Conservation (phyloP, 257 asterid genomes). For the Catharanthus roseus region DNA sequence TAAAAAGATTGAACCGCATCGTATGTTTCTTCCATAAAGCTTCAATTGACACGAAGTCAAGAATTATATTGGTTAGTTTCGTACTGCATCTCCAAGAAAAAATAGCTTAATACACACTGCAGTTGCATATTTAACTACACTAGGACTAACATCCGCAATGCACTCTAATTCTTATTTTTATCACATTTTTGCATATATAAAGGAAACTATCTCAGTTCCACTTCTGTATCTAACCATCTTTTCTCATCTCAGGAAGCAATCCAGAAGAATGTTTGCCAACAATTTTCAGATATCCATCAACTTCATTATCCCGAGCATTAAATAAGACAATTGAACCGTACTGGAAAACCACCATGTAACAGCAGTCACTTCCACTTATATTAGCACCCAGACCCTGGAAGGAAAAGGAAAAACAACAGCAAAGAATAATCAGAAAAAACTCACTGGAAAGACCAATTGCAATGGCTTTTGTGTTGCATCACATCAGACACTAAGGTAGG, state of each 20-base stretch:
- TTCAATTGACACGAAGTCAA: background rate
- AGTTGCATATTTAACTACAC: background rate
- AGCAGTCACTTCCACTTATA: slow-evolving; percentile 59
- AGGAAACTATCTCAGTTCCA: background rate
- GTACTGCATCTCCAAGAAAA: background rate
- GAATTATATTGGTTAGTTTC: background rate
- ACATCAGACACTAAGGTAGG: background rate
- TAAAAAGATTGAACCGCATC: background rate
- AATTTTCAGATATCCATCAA: slow-evolving; percentile 73
- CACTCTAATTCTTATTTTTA: background rate
- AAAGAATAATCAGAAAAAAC: slow-evolving; percentile 9
- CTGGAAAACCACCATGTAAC: slow-evolving; percentile 89
- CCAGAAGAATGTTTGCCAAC: slow-evolving; percentile 80
- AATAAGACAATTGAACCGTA: slow-evolving; percentile 94
- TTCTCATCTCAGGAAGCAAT: slow-evolving; percentile 85
- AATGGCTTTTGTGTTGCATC: background rate
- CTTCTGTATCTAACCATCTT: slow-evolving; percentile 62
- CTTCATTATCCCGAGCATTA: slow-evolving; percentile 72
- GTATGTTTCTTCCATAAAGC: background rate
- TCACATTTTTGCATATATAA: background rate
- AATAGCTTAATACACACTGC: background rate
- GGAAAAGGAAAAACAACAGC: slow-evolving; percentile 11
- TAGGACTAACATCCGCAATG: background rate
- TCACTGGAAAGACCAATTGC: background rate
- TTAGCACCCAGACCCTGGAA: slow-evolving; percentile 60